Evolutionary conservation across 2,329 filamentous ascomycete species (phyloP).

Genomic region (Pseudocercospora musae): DNA sequence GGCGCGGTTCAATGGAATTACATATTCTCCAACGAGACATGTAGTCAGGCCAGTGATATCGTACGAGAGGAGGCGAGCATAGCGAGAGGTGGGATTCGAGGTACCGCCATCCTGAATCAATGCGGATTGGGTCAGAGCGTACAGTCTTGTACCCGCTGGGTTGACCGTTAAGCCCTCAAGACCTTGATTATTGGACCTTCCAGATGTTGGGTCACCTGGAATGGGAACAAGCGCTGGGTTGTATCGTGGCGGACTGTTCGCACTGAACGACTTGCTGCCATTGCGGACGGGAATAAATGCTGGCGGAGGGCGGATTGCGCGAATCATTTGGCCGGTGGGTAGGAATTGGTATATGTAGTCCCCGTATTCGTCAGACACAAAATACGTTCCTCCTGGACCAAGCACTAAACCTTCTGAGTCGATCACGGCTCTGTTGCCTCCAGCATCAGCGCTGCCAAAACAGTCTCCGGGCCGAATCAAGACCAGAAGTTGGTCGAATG

Average conservation of each 20-base stretch:
- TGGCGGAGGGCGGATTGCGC: conserved; percentile 62
- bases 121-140: conserved; percentile 64
- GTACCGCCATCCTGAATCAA: conserved; percentile 60
- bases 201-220: conserved; percentile 58
- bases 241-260: conserved; percentile 62
- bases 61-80: conserved; percentile 64
- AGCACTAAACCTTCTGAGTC: conserved; percentile 67
- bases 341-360: conserved; percentile 65
- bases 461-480: conserved; percentile 67
- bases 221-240: conserved; percentile 46
- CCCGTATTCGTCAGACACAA: conserved; percentile 67
- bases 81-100: conserved; percentile 52
- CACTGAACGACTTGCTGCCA: conserved; percentile 58
- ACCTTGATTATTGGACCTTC: conserved; percentile 71
- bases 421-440: conserved; percentile 58
- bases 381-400: conserved; percentile 59
- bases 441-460: conserved; percentile 60
- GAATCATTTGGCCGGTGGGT: conserved; percentile 55
- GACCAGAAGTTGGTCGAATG: conserved; percentile 60
- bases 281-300: conserved; percentile 65
- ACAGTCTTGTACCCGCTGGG: conserved; percentile 61
- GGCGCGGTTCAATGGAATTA: conserved; percentile 53
- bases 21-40: conserved; percentile 50
- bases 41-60: conserved; percentile 48
- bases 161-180: conserved; percentile 67